Evolutionary conservation across 2,329 filamentous ascomycete species (phyloP), one percentile per base, ranked within the genome.

Genomic region (Fusarium heterosporum): DNA sequence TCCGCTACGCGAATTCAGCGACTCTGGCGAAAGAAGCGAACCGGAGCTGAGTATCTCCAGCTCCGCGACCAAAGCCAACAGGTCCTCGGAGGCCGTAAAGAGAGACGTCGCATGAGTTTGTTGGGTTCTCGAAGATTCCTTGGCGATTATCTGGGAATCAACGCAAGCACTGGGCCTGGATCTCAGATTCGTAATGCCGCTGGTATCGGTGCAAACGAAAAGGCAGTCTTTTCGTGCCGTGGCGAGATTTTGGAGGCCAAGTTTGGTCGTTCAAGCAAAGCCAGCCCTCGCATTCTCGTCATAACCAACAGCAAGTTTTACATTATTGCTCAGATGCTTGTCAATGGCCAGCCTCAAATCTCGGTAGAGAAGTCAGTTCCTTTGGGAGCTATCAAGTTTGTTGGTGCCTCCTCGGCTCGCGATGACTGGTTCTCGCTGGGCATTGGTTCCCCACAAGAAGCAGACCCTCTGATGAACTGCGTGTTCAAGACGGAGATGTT

Each of bases 351-450:
- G 74, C 84, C 93, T 11, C 88, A 92, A 68, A 96, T 98, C 65
- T 82, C 89, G 2, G 85, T 93, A 1, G 96, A 99, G 76, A 88
- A 92, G 52, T 90, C 91, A 1, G 88, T 98, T 63, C 89, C 93
- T 1, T 81, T 98, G 17, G 93, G 93, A 4, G 88, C 93, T 11
- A 95, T 99, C 82, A 97, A 96, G 78, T 96, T 90, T 74, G 83
- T 99, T 69, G 89, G 93, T 72, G 83, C 87, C 7, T 97, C 95
- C 4, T 93, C 87, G 16, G 81, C 92, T 62, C 93, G 92, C 67
- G 96, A 99, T 72, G 96, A 99, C 78, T 99, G 96, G 96, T 97
- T 99, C 78, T 93, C 95, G 2, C 83, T 99, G 34, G 93, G 94
- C 4, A 86, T 96, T 42, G 93, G 92, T n/a, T 94, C 94, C 30